These are phyloP conservation scores for Cyathus striatus DNA, from an alignment of 768 basidiomycete genomes.

Conservation along the genomic window DNA sequence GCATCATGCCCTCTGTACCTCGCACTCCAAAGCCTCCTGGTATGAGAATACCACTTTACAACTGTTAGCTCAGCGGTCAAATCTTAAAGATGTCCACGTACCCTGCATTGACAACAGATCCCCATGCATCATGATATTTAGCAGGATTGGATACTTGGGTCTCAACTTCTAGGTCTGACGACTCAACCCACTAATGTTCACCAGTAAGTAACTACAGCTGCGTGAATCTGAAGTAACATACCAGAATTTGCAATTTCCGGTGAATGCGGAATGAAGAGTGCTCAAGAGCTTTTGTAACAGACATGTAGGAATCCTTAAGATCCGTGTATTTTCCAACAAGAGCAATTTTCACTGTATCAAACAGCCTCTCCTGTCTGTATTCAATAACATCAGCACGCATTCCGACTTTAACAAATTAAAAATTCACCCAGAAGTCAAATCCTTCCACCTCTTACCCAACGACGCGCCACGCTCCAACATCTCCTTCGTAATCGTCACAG, in stretches of 20 bases:
- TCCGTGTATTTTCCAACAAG: conserved; percentile 98
- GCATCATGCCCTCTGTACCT: conserved; percentile 95
- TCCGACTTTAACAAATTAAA: not conserved
- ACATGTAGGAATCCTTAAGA: conserved; percentile 97
- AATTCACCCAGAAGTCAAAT: conserved; percentile 73
- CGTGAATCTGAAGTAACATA: too few relatives aligned
- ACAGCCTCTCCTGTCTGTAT: conserved; percentile 85
- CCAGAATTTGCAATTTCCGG: conserved; percentile 77
- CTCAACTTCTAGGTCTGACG: conserved; percentile 82
- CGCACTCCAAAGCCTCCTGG: conserved; percentile 94
- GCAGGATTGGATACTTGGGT: conserved; percentile 77
- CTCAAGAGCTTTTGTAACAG: conserved; percentile 92
- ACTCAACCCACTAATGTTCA: conserved; percentile 98
- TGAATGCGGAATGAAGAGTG: conserved; percentile 94
- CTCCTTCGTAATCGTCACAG: conserved; percentile 45
- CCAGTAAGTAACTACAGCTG: too few relatives aligned
- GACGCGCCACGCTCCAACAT: conserved; percentile 58
- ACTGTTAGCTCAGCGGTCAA: conserved; percentile 5
- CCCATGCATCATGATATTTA: conserved; percentile 94
- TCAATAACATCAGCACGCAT: not conserved
- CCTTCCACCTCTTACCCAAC: conserved; percentile 75
- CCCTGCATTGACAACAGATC: conserved; percentile 86
- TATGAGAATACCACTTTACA: conserved; percentile 83
- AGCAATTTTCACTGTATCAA: conserved; percentile 83
- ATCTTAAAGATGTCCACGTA: conserved; percentile 26